These are phyloP conservation scores for Ascochyta fabae DNA, from an alignment of 2,329 filamentous ascomycete genomes.

Conservation along the genomic window DNA sequence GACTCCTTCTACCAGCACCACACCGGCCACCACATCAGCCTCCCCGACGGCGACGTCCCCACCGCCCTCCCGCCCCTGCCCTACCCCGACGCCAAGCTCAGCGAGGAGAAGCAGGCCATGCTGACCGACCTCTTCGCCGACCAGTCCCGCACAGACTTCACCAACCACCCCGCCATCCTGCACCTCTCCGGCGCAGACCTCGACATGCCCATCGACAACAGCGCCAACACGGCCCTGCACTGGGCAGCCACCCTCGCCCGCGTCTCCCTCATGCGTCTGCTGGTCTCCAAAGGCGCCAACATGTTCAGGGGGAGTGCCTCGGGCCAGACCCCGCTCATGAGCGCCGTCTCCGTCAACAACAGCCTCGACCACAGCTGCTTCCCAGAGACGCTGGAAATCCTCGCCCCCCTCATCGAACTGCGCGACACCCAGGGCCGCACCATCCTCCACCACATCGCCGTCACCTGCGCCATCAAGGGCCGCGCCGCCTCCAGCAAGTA, in stretches of 20 bases:
- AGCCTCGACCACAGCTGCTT: slow-evolving; percentile 92
- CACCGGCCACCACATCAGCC: slow-evolving; percentile 54
- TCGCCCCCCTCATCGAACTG: slow-evolving; percentile 89
- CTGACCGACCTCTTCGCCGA: slow-evolving; percentile 72
- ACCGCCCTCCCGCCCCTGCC: slow-evolving; percentile 70
- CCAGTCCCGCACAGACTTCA: slow-evolving; percentile 70
- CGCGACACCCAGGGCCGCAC: slow-evolving; percentile 88
- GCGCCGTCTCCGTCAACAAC: slow-evolving; percentile 91
- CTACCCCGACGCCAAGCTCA: slow-evolving; percentile 64
- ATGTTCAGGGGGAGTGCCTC: slow-evolving; percentile 86
- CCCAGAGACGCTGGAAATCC: slow-evolving; percentile 84
- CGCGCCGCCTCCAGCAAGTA: slow-evolving; percentile 91
- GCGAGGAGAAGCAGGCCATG: slow-evolving; percentile 81
- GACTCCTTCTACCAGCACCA: slow-evolving; percentile 69
- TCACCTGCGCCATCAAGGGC: slow-evolving; percentile 94
- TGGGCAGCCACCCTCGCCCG: slow-evolving; percentile 95
- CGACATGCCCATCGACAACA: slow-evolving; percentile 89
- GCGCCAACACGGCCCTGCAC: slow-evolving; percentile 88
- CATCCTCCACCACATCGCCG: slow-evolving; percentile 93
- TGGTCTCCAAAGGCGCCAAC: slow-evolving; percentile 84
- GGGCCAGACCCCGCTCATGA: slow-evolving; percentile 91
- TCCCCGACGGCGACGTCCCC: slow-evolving; percentile 60
- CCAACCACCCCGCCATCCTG: slow-evolving; percentile 77
- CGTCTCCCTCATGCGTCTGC: slow-evolving; percentile 77
- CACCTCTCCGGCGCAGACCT: slow-evolving; percentile 80